phyloP scores from a whole-genome alignment of 306 rosid species.

The Vigna reflexopilosa region DNA sequence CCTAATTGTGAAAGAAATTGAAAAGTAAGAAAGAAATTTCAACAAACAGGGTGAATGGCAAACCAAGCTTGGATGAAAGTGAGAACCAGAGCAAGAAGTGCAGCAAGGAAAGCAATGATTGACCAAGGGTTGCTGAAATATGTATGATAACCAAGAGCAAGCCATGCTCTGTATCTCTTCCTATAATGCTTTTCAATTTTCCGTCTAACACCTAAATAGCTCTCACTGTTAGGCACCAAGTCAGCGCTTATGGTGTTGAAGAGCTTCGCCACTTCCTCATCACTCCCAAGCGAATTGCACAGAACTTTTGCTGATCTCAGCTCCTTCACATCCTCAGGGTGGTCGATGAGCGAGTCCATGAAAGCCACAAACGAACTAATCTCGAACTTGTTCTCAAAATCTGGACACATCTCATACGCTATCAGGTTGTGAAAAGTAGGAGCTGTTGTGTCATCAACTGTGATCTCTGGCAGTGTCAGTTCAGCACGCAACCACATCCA shows the following conservation, averaged over 20 bases:
- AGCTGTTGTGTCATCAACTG: slow-evolving; percentile 29
- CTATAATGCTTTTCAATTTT: slow-evolving; percentile 1
- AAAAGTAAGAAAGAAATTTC: not conserved
- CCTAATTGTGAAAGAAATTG: not conserved
- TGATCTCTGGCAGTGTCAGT: slow-evolving; percentile 19
- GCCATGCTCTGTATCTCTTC: slow-evolving; percentile 24
- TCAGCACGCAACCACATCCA: not conserved
- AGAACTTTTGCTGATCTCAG: slow-evolving; percentile 28
- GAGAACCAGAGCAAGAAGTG: not conserved
- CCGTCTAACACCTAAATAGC: not conserved
- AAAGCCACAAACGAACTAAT: slow-evolving; percentile 42
- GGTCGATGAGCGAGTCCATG: slow-evolving; percentile 53
- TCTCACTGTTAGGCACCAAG: slow-evolving; percentile 8
- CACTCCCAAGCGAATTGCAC: slow-evolving; percentile 47
- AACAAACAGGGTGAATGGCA: not conserved
- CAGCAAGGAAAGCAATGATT: slow-evolving; percentile 36
- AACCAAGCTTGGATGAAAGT: slow-evolving; percentile 35
- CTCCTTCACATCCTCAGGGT: slow-evolving; percentile 41
- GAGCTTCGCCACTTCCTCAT: slow-evolving; percentile 45
- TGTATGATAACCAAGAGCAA: slow-evolving; percentile 19
- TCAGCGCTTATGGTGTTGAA: slow-evolving; percentile 44
- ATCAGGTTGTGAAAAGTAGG: slow-evolving; percentile 12
- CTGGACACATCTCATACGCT: slow-evolving; percentile 50
- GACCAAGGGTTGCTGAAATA: slow-evolving; percentile 51
- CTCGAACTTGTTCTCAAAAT: slow-evolving; percentile 34